Percentiles rank a stretch among this genome's conserved stretches.
Evolutionary conservation across 73 alveolate species (phyloP).

Genomic region (Uronychia binucleata): DNA sequence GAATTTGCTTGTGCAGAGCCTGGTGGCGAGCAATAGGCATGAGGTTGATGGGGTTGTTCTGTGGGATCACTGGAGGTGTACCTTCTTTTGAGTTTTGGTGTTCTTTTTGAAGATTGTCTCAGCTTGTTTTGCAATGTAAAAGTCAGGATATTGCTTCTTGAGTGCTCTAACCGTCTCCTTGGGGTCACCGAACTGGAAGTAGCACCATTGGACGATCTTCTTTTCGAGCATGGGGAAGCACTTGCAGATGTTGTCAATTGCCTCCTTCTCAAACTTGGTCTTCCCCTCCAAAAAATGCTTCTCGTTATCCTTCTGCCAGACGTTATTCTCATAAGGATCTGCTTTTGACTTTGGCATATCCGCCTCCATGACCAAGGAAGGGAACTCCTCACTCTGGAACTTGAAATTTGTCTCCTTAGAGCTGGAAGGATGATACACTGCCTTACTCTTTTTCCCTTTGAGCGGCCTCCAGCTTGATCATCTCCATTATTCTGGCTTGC

Average conservation of each 20-base stretch:
- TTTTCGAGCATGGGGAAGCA: not conserved
- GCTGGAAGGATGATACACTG: not conserved
- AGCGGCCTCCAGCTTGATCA: not conserved
- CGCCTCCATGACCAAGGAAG: not conserved
- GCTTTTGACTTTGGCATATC: not conserved
- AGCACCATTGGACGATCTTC: not conserved
- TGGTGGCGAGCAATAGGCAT: not conserved
- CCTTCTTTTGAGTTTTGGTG: not conserved
- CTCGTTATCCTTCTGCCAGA: not conserved
- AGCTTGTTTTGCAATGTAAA: not conserved
- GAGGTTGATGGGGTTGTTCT: not conserved
- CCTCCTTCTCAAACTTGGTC: not conserved
- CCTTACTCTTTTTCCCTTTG: not conserved
- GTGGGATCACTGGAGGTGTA: not conserved
- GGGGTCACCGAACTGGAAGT: not conserved
- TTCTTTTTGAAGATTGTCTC: not conserved
- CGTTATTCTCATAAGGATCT: not conserved
- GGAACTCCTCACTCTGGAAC: not conserved
- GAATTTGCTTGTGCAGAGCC: not conserved
- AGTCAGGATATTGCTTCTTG: not conserved
- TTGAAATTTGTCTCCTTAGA: not conserved
- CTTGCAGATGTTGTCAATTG: not conserved
- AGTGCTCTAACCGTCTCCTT: not conserved
- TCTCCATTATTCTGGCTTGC: not conserved
- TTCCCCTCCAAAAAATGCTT: not conserved